Percentiles rank a stretch among this genome's conserved stretches.
These are phyloP conservation scores for Microbotryum scabiosae DNA, from an alignment of 1,284 basidiomycete genomes.

Conservation along the genomic window DNA sequence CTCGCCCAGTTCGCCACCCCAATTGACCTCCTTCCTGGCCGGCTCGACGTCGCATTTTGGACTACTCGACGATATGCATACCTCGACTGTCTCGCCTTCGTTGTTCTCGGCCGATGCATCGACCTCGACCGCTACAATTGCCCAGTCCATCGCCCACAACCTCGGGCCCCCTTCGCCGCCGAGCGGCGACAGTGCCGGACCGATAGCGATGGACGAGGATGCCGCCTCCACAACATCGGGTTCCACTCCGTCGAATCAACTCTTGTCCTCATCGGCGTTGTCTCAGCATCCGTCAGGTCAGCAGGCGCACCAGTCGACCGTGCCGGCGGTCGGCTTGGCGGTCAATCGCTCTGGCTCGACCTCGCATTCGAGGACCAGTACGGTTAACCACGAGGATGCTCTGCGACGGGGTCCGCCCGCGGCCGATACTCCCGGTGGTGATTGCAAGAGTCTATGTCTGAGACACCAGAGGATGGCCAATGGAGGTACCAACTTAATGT, in stretches of 20 bases:
- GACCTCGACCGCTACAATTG: constrained; percentile 14
- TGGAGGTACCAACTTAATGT: constrained; percentile 81
- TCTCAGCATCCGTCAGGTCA: neutral
- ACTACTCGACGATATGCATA: constrained; percentile 1
- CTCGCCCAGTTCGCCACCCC: constrained; percentile 19
- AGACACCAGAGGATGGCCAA: constrained; percentile 96
- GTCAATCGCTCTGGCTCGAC: no score
- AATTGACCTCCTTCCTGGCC: neutral
- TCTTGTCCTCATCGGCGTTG: neutral
- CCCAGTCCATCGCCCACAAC: constrained; percentile 17
- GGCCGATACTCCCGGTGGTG: constrained; percentile 31
- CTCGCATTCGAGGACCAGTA: neutral
- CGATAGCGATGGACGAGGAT: constrained; percentile 1
- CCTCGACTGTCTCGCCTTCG: constrained; percentile 18
- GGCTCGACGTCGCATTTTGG: neutral
- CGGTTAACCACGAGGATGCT: constrained; percentile 14
- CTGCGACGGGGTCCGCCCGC: constrained; percentile 24
- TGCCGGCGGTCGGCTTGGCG: no score
- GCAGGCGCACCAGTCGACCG: neutral
- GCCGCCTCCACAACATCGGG: neutral
- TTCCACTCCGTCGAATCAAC: neutral
- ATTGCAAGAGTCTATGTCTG: constrained; percentile 69
- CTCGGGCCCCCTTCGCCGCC: constrained; percentile 7
- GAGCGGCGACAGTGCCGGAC: neutral
- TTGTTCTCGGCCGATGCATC: constrained; percentile 19